These are phyloP conservation scores for Marasmius tenuissimus DNA, from an alignment of 1,284 basidiomycete genomes.

Conservation along the genomic window DNA sequence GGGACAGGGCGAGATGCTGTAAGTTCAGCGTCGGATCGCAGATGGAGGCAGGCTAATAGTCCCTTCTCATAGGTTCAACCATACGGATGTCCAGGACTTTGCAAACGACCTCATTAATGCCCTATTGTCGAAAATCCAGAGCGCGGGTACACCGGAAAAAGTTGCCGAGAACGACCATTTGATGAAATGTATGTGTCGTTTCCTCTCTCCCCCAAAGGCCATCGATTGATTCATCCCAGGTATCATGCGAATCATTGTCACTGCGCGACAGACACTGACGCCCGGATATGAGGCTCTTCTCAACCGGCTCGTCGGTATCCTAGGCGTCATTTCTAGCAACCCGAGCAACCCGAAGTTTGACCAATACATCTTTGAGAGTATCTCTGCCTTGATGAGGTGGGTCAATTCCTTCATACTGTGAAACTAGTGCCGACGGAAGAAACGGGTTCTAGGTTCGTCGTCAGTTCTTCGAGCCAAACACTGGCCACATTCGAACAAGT, in stretches of 20 bases:
- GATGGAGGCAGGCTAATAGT: neutral
- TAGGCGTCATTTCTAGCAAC: slow-evolving; percentile 90
- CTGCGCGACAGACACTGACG: slow-evolving; percentile 77
- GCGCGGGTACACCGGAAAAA: slow-evolving; percentile 86
- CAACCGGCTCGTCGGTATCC: slow-evolving; percentile 75
- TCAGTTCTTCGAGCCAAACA: slow-evolving; percentile 64
- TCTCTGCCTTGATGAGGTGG: slow-evolving; percentile 88
- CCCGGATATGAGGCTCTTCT: slow-evolving; percentile 73
- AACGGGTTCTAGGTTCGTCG: slow-evolving; percentile 64
- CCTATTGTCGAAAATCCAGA: slow-evolving; percentile 81
- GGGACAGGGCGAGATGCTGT: slow-evolving; percentile 62
- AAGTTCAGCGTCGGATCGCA: slow-evolving; percentile 25
- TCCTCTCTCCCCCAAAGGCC: neutral
- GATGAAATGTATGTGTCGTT: slow-evolving; percentile 81
- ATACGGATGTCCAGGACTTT: slow-evolving; percentile 84
- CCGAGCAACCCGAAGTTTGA: slow-evolving; percentile 98
- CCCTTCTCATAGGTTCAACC: slow-evolving; percentile 64
- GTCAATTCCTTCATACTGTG: slow-evolving; percentile 12
- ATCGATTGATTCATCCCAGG: slow-evolving; percentile 43
- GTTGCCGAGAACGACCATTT: slow-evolving; percentile 97
- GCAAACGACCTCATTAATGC: slow-evolving; percentile 78
- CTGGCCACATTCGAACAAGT: slow-evolving; percentile 78
- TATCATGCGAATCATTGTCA: slow-evolving; percentile 92
- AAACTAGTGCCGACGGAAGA: slow-evolving; percentile 1
- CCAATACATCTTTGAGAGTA: slow-evolving; percentile 95